phyloP scores from a whole-genome alignment of 2,329 filamentous ascomycete species.

The Colletotrichum spaethianum region DNA sequence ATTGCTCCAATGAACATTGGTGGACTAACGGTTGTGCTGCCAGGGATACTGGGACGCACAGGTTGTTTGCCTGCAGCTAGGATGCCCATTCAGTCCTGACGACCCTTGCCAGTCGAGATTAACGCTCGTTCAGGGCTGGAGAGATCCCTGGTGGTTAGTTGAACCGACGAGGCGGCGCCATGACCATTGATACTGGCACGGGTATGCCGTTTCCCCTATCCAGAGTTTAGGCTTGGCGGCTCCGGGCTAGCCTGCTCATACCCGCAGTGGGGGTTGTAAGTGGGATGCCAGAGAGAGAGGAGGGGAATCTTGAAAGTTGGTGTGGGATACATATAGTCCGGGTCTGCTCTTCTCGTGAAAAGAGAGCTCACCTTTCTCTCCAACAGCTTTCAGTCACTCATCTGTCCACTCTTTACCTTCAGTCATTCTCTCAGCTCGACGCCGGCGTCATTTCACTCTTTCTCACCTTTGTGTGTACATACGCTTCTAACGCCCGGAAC shows the following conservation, averaged over 20 bases:
- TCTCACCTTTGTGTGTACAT: constrained; percentile 35
- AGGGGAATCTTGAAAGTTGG: neutral
- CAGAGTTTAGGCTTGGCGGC: constrained; percentile 31
- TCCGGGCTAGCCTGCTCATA: constrained; percentile 18
- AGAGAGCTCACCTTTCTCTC: neutral
- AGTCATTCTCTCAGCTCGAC: constrained; percentile 40
- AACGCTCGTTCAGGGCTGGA: constrained; percentile 6
- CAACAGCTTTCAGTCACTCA: constrained; percentile 38
- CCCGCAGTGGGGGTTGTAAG: constrained; percentile 13
- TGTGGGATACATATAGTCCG: constrained; percentile 32
- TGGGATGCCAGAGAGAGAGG: neutral
- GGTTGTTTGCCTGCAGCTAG: constrained; percentile 1
- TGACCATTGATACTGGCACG: constrained; percentile 15
- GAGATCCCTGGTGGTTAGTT: constrained; percentile 1
- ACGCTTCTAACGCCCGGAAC: constrained; percentile 35
- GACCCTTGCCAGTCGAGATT: constrained; percentile 24
- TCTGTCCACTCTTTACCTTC: constrained; percentile 40
- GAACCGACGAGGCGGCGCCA: constrained; percentile 30
- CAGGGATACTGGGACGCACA: neutral
- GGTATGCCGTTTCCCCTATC: constrained; percentile 28
- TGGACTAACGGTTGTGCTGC: neutral
- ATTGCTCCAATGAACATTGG: constrained; percentile 32
- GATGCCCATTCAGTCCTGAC: neutral
- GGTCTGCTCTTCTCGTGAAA: neutral
- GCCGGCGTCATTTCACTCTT: constrained; percentile 40